phyloP scores from a whole-genome alignment of 345 rosid species.

The Sisymbrium altissimum region DNA sequence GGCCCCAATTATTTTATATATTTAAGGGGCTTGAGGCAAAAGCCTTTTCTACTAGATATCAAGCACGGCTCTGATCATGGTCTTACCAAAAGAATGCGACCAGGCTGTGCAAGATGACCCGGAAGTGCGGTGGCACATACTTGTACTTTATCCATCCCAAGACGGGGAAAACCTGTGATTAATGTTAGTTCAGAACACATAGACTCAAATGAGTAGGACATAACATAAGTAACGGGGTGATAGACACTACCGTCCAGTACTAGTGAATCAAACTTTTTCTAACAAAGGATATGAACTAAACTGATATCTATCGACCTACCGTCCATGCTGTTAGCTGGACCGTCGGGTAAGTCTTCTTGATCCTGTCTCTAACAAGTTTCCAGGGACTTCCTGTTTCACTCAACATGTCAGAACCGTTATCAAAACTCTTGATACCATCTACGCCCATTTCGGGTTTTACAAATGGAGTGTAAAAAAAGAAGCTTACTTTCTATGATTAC shows the following conservation, averaged over 20 bases:
- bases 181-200: neutral
- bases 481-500: no score
- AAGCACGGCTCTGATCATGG: no score
- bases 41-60: no score
- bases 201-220: neutral
- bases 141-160: constrained; percentile 91
- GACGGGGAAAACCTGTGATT: constrained; percentile 80
- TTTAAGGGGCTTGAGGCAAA: no score
- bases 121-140: constrained; percentile 75
- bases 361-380: constrained; percentile 65
- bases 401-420: constrained; percentile 4
- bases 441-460: no score
- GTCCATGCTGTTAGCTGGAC: constrained; percentile 84
- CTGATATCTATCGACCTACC: constrained; percentile 33
- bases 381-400: constrained; percentile 73
- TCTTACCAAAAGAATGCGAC: constrained; percentile 75
- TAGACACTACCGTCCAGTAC: no score
- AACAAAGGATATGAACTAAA: no score
- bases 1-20: no score
- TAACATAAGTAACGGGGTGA: no score
- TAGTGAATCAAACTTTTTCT: no score
- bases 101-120: constrained; percentile 73
- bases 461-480: no score
- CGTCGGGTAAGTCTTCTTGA: constrained; percentile 69
- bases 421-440: neutral